Percentiles rank a stretch among this genome's conserved stretches.
phyloP scores from a whole-genome alignment of 140 eudicot species.

The Ambrosia hybrid region DNA sequence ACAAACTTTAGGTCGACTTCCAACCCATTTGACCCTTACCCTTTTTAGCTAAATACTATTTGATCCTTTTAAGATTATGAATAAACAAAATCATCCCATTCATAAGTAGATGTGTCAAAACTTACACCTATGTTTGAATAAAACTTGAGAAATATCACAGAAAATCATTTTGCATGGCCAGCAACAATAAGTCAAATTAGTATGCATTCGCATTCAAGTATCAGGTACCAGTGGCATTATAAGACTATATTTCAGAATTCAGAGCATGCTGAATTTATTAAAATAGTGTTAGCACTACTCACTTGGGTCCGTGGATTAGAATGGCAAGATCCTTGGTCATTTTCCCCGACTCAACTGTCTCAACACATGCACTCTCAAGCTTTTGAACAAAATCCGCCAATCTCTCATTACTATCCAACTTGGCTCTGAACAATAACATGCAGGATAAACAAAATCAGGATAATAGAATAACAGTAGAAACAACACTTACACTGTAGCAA shows the following conservation, averaged over 20 bases:
- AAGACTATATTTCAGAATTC: neutral
- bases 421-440: constrained; percentile 48
- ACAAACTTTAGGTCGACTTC: neutral
- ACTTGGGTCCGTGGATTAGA: constrained; percentile 84
- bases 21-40: neutral
- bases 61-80: neutral
- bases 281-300: constrained; percentile 22
- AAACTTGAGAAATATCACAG: neutral
- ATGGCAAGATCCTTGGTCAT: constrained; percentile 98
- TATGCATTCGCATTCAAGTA: constrained; percentile 9
- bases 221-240: neutral
- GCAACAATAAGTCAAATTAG: neutral
- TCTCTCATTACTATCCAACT: constrained; percentile 66
- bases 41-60: neutral
- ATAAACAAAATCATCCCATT: neutral
- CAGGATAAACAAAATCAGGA: constrained; percentile 1
- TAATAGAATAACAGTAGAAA: constrained; percentile 8
- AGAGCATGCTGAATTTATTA: neutral
- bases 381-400: constrained; percentile 66
- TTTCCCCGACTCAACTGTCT: constrained; percentile 91
- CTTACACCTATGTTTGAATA: neutral
- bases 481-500: neutral
- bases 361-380: constrained; percentile 79
- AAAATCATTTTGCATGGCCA: neutral
- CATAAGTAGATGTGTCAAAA: neutral